phyloP scores from a whole-genome alignment of 345 rosid species.

The Excoecaria cochinchinensis region DNA sequence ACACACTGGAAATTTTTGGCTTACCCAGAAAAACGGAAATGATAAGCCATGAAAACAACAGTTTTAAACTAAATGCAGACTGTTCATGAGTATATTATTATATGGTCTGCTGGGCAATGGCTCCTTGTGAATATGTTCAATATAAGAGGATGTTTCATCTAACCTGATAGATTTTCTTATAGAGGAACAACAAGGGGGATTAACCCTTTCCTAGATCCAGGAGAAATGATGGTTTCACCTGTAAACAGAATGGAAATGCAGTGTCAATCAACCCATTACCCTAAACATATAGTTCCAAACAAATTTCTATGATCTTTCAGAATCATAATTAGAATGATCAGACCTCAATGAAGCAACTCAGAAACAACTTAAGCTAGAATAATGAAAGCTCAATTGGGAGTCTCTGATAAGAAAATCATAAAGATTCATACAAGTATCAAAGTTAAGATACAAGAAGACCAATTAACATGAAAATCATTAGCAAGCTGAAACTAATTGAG shows the following conservation, averaged over 20 bases:
- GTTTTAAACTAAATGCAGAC: no score
- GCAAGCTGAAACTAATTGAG: neutral
- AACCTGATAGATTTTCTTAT: constrained; percentile 63
- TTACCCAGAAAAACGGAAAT: no score
- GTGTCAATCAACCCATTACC: neutral
- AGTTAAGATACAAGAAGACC: no score
- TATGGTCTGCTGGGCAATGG: neutral
- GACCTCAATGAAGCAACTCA: neutral
- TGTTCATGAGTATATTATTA: no score
- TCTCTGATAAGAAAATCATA: neutral
- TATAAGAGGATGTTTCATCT: constrained; percentile 9
- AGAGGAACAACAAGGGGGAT: constrained; percentile 79
- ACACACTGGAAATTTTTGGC: no score
- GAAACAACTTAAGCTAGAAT: neutral
- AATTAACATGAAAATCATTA: no score
- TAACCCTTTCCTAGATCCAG: constrained; percentile 68
- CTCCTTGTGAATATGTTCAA: neutral
- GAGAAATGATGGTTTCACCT: constrained; percentile 76
- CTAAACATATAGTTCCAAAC: neutral
- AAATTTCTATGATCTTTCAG: no score
- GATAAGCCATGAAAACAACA: no score
- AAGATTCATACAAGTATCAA: neutral
- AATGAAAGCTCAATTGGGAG: neutral
- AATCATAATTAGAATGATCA: no score
- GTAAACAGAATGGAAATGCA: constrained; percentile 12